A percentile compares a stretch with the other conserved stretches of the same genome.
Evolutionary conservation across 768 basidiomycete species (phyloP).

Genomic region (Paxillus ammoniavirescens): DNA sequence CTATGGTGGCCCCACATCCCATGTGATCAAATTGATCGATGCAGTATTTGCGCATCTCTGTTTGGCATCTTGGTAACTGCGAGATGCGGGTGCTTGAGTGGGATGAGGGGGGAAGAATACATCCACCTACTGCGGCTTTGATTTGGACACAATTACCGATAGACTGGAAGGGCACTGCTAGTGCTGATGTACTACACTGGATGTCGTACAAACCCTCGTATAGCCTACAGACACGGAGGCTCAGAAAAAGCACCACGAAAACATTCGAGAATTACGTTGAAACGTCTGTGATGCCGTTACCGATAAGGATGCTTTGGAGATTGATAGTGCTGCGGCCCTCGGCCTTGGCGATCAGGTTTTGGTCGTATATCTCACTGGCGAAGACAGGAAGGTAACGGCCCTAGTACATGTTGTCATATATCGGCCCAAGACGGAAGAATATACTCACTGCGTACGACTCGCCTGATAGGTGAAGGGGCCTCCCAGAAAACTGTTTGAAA

Average conservation of each 20-base stretch:
- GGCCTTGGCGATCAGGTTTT: constrained; percentile 54
- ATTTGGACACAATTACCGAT: constrained; percentile 43
- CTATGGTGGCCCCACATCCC: constrained; percentile 62
- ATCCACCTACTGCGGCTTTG: constrained; percentile 51
- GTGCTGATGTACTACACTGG: constrained; percentile 48
- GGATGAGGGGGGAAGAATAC: neutral
- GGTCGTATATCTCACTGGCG: constrained; percentile 73
- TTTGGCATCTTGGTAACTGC: constrained; percentile 70
- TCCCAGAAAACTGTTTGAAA: constrained; percentile 67
- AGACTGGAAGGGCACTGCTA: constrained; percentile 49
- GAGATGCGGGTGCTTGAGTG: neutral
- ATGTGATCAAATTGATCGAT: constrained; percentile 64
- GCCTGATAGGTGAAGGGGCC: constrained; percentile 70
- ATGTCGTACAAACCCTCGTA: constrained; percentile 48
- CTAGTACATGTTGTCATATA: constrained; percentile 31
- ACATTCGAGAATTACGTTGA: constrained; percentile 37
- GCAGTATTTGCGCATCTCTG: constrained; percentile 55
- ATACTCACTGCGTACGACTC: constrained; percentile 66
- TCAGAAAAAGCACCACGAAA: neutral
- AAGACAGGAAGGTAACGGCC: constrained; percentile 74
- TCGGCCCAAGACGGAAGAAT: neutral
- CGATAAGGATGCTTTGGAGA: constrained; percentile 71
- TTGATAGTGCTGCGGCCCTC: constrained; percentile 57
- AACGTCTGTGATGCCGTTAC: constrained; percentile 64
- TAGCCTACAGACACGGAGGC: constrained; percentile 21